Percentiles rank a stretch among this genome's conserved stretches.
These are phyloP conservation scores for Chenopodium album DNA, from an alignment of 148 eudicot genomes.

Conservation along the genomic window DNA sequence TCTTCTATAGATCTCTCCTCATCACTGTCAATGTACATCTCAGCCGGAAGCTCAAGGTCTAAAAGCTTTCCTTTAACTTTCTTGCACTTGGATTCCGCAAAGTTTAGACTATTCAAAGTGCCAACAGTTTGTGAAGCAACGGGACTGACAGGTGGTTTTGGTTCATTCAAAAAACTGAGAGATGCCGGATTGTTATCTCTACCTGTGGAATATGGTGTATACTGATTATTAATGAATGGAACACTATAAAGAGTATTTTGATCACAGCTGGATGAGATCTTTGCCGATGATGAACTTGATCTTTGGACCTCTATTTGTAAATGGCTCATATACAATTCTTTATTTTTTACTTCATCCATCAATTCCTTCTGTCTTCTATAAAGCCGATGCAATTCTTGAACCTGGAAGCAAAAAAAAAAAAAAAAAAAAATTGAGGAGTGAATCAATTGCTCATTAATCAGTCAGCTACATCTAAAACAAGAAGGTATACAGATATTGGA, in stretches of 20 bases:
- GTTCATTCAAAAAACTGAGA: constrained; percentile 12
- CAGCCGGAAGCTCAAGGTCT: constrained; percentile 61
- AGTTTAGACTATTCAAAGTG: constrained; percentile 1
- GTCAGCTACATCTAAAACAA: neutral
- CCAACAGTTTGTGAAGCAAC: neutral
- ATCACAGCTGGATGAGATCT: constrained; percentile 15
- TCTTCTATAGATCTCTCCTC: constrained; percentile 29
- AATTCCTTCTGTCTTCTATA: constrained; percentile 46
- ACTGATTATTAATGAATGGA: constrained; percentile 21
- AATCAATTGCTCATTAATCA: neutral
- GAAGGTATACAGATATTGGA: neutral
- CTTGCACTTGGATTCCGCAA: constrained; percentile 27
- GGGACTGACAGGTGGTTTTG: constrained; percentile 9
- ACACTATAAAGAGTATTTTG: constrained; percentile 20
- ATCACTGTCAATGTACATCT: constrained; percentile 44
- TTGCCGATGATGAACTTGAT: constrained; percentile 29
- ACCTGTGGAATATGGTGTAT: constrained; percentile 6
- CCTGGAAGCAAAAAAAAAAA: constrained; percentile 27
- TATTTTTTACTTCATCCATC: constrained; percentile 39
- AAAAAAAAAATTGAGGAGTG: neutral
- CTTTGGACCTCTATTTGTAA: constrained; percentile 20
- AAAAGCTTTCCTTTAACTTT: constrained; percentile 39
- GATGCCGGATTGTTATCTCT: constrained; percentile 11
- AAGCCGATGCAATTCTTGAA: constrained; percentile 45
- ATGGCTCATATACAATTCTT: constrained; percentile 24